Conservation (phyloP, 345 rosid genomes). For the Abelmoschus esculentus region DNA sequence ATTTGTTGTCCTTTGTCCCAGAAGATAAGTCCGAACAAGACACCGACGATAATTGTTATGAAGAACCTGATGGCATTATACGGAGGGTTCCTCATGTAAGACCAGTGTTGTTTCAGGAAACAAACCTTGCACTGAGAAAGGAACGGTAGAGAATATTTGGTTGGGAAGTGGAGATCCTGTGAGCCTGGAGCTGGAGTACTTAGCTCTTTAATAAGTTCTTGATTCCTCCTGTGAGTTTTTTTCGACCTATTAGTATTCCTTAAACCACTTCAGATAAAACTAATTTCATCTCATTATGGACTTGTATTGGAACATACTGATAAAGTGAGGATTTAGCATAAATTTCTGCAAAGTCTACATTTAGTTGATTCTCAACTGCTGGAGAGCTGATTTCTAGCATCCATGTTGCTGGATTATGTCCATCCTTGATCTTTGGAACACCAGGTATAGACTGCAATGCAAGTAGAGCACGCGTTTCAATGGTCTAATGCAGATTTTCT, state of each 20-base stretch:
- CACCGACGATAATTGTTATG: slow-evolving; percentile 24
- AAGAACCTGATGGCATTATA: slow-evolving; percentile 34
- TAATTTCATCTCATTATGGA: background rate
- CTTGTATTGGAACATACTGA: slow-evolving; percentile 22
- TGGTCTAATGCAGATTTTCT: background rate
- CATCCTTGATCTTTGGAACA: slow-evolving; percentile 42
- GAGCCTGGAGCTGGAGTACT: slow-evolving; percentile 31
- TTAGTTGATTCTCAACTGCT: slow-evolving; percentile 27
- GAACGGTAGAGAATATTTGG: background rate
- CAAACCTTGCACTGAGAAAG: background rate
- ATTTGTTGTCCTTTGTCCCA: slow-evolving; percentile 34
- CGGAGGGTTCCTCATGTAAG: slow-evolving; percentile 40
- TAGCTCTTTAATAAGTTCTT: slow-evolving; percentile 27
- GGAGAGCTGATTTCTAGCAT: slow-evolving; percentile 46
- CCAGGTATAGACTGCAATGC: slow-evolving; percentile 35
- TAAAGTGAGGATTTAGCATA: slow-evolving; percentile 31
- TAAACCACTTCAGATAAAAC: background rate
- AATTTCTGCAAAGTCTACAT: slow-evolving; percentile 37
- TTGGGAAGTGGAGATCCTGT: slow-evolving; percentile 29
- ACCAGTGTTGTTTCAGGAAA: slow-evolving; percentile 19
- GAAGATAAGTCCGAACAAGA: slow-evolving; percentile 36
- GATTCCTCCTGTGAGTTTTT: slow-evolving; percentile 25
- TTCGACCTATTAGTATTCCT: background rate
- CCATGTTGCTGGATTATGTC: slow-evolving; percentile 72
- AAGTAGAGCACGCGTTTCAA: background rate